Evolutionary conservation across 768 basidiomycete species (phyloP).

Genomic region (Podaxis sp.): DNA sequence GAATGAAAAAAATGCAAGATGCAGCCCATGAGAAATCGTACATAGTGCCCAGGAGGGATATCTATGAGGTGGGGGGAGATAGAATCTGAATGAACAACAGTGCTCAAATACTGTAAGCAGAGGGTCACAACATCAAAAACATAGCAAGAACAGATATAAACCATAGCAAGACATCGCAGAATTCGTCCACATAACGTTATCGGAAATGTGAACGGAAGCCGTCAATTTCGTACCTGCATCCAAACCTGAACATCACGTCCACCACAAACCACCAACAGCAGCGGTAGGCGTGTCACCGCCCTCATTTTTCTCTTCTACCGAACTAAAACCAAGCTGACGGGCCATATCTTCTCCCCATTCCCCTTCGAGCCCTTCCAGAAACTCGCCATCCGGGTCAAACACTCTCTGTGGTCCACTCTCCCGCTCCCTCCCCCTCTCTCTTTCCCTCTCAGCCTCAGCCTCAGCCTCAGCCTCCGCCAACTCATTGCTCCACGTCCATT

Average conservation of each 20-base stretch:
- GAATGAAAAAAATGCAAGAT: not conserved
- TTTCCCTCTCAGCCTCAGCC: not conserved
- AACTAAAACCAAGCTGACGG: not conserved
- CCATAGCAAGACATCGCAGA: not conserved
- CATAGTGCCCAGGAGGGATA: not conserved
- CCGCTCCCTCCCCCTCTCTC: not conserved
- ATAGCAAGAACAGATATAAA: not conserved
- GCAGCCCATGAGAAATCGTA: not conserved
- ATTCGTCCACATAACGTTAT: not conserved
- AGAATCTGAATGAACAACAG: not conserved
- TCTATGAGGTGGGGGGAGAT: not conserved
- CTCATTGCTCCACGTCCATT: conserved; percentile 11
- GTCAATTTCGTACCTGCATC: not conserved
- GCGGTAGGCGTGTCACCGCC: not conserved
- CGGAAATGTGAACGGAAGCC: no score
- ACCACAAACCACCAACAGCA: not conserved
- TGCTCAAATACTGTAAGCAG: not conserved
- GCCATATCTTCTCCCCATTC: conserved; percentile 12
- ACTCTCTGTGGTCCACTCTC: not conserved
- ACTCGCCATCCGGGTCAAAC: conserved; percentile 12
- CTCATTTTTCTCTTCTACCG: conserved; percentile 7
- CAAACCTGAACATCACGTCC: not conserved
- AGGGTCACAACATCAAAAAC: not conserved
- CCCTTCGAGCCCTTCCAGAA: conserved; percentile 8
- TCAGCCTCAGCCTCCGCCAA: not conserved